phyloP scores from a whole-genome alignment of 805 yeast species.

The Yarrowia bubula region DNA sequence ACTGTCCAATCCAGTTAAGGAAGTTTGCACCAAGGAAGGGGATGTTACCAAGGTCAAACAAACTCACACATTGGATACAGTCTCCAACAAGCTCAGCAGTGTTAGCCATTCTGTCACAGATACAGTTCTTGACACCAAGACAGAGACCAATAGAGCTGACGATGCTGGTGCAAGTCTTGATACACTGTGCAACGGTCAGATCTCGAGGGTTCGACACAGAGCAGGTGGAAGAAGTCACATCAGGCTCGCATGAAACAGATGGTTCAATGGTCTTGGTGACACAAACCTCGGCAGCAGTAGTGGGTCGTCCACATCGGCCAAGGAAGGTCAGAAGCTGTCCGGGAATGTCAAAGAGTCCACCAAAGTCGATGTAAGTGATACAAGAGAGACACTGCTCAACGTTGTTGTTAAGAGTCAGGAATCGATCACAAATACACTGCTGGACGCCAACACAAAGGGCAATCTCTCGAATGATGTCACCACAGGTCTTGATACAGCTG shows the following conservation, averaged over 20 bases:
- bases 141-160: not conserved
- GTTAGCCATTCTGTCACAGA: not conserved
- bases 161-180: not conserved
- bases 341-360: not conserved
- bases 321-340: not conserved
- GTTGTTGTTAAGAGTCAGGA: not conserved
- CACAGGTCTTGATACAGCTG: not conserved
- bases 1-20: not conserved
- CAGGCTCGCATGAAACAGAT: not conserved
- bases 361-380: conserved; percentile 3
- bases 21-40: not conserved
- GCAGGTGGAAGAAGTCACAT: not conserved
- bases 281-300: conserved; percentile 4
- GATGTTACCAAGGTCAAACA: not conserved
- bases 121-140: not conserved
- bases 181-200: not conserved
- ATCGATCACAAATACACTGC: conserved; percentile 6
- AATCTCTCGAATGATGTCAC: conserved; percentile 12
- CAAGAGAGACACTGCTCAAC: conserved; percentile 1
- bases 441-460: conserved; percentile 2
- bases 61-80: conserved; percentile 12
- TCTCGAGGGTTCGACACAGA: not conserved
- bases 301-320: not conserved
- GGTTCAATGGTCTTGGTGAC: conserved; percentile 17
- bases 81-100: conserved; percentile 2